These are phyloP conservation scores for Myxozyma melibiosi DNA, from an alignment of 805 yeast genomes.

Conservation along the genomic window DNA sequence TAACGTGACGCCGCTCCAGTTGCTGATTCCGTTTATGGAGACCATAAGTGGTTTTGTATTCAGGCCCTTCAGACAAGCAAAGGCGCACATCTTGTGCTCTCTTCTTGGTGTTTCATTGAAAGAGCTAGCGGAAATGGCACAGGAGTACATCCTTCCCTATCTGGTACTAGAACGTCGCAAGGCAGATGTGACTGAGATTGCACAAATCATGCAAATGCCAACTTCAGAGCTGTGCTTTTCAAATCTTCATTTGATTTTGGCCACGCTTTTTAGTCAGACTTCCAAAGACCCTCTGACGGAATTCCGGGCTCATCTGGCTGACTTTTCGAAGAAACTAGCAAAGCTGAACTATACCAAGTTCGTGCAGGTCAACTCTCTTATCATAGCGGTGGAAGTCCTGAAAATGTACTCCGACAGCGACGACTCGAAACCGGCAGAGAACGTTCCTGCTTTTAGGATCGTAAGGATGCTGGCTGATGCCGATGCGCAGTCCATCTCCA, in stretches of 20 bases:
- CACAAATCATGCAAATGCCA: slow-evolving; percentile 52
- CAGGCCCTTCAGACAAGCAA: slow-evolving; percentile 53
- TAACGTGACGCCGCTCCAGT: slow-evolving; percentile 70
- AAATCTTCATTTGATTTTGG: slow-evolving; percentile 57
- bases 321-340: slow-evolving; percentile 54
- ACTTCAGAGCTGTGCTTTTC: slow-evolving; percentile 53
- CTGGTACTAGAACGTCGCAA: slow-evolving; percentile 66
- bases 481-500: not conserved
- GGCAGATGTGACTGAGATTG: slow-evolving; percentile 64
- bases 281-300: slow-evolving; percentile 52
- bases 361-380: slow-evolving; percentile 35
- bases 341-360: slow-evolving; percentile 36
- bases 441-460: slow-evolving; percentile 13
- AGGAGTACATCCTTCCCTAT: slow-evolving; percentile 74
- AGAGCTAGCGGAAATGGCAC: slow-evolving; percentile 68
- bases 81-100: slow-evolving; percentile 63
- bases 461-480: slow-evolving; percentile 23
- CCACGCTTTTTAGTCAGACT: slow-evolving; percentile 58
- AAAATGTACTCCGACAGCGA: slow-evolving; percentile 46
- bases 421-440: slow-evolving; percentile 17
- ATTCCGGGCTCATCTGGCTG: slow-evolving; percentile 55
- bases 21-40: slow-evolving; percentile 78
- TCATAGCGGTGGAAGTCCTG: slow-evolving; percentile 43
- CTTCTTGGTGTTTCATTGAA: slow-evolving; percentile 63
- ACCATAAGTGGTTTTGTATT: slow-evolving; percentile 67